Conservation (phyloP, 768 basidiomycete genomes). For the Termitomyces sp. region DNA sequence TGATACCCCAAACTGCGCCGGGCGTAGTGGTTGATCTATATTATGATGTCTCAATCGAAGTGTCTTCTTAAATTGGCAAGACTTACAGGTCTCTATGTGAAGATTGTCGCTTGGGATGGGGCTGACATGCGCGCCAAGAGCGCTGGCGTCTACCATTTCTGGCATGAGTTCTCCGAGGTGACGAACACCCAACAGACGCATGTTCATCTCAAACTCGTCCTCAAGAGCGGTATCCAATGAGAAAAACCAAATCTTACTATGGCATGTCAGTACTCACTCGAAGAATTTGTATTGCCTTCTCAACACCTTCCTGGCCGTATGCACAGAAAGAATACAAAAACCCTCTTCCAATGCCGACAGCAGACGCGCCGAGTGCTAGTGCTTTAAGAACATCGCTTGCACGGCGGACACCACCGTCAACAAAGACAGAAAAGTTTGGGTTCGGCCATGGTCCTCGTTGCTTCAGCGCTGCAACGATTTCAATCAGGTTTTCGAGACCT, state of each 20-base stretch:
- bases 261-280: too few species aligned
- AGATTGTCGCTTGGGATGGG: neutral
- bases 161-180: conserved; percentile 74
- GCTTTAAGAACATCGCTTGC: neutral
- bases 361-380: neutral
- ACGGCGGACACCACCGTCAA: neutral
- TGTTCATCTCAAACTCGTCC: conserved; percentile 86
- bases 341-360: neutral
- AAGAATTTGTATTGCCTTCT: too few species aligned
- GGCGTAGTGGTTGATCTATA: neutral
- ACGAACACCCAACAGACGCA: conserved; percentile 83
- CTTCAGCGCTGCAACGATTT: neutral
- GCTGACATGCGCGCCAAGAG: neutral
- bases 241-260: too few species aligned
- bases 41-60: neutral
- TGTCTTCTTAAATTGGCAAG: neutral
- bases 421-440: neutral
- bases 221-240: too few species aligned
- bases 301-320: too few species aligned
- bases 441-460: neutral
- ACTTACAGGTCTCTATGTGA: neutral
- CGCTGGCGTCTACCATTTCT: conserved; percentile 76
- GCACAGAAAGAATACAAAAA: too few species aligned
- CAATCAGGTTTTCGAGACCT: neutral
- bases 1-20: neutral